These are phyloP conservation scores for Selenicereus undatus DNA, from an alignment of 148 eudicot genomes.

Conservation along the genomic window DNA sequence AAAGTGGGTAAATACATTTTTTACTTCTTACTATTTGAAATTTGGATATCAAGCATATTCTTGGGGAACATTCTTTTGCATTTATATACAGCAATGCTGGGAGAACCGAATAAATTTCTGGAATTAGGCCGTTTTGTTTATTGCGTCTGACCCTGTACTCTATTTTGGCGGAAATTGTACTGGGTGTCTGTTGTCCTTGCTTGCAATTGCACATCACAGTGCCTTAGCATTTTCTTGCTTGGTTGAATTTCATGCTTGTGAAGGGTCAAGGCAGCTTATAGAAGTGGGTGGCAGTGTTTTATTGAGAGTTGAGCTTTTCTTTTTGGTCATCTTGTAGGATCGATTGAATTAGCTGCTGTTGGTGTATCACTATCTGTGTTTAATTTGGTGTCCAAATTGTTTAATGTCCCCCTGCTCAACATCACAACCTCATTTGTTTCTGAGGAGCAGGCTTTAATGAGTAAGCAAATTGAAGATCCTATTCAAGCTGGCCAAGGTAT, in stretches of 20 bases:
- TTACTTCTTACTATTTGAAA: too few species aligned
- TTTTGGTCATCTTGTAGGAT: slow-evolving; percentile 42
- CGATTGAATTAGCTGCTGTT: slow-evolving; percentile 90
- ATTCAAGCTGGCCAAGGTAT: slow-evolving; percentile 43
- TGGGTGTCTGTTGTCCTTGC: background rate
- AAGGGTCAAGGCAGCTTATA: background rate
- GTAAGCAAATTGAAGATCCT: slow-evolving; percentile 27
- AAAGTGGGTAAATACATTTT: too few species aligned
- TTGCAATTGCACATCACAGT: background rate
- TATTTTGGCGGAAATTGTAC: background rate
- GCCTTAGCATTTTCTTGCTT: background rate
- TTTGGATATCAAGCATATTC: background rate
- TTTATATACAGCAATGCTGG: background rate
- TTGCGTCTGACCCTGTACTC: background rate
- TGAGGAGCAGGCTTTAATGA: slow-evolving; percentile 72
- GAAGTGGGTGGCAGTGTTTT: background rate
- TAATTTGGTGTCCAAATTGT: slow-evolving; percentile 83
- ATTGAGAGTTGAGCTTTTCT: background rate
- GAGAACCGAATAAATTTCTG: background rate
- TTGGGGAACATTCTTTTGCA: background rate
- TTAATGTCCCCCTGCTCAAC: slow-evolving; percentile 92
- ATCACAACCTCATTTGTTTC: slow-evolving; percentile 94
- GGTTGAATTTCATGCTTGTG: slow-evolving; percentile 13
- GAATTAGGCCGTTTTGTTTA: background rate
- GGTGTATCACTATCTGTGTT: slow-evolving; percentile 87